Evolutionary conservation across 2,329 filamentous ascomycete genomes (phyloP), one percentile per base, ranked within the genome.

Genomic region (Hymenoscyphus infarciens): DNA sequence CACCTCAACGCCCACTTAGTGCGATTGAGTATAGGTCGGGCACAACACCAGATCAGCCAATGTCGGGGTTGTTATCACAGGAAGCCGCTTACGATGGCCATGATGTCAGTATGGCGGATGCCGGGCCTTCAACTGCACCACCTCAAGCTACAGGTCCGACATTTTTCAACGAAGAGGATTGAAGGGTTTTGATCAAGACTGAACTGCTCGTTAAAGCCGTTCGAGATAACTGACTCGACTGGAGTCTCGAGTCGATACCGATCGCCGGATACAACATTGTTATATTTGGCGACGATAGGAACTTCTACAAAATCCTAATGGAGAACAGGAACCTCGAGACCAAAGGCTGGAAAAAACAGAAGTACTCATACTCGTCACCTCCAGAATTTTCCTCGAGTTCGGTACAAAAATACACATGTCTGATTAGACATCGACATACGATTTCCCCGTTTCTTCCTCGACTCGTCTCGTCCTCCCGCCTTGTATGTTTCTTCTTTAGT

Each of bases 131-230:
- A 2, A 74, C 72, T 3, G 72, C 71, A 19, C 71, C 72, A 10
- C 64, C 70, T 15, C 64, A 68, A 19, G 65, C 66, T 27, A 71
- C 68, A 5, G 69, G 70, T 3, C 69, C 67, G 13, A 73, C 70
- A 1, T 73, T 73, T 61, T 73, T 73, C 61, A 69, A 73, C 53
- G 71, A 73, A 49, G 70, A 73, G 61, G 66, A 69, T 42, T 67
- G 62, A 67, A 42, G 38, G 13, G 16, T 27, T 56, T 25, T n/a
- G 38, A 15, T 25, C 6, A 22, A 29, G 4, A 15, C 1, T 60
- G 27, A 19, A 25, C 0, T 49, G 42, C 42, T 49, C 25, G 11
- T 25, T 22, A 49, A 42, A 49, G 8, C 42, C 10, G 42, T 49
- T 22, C 19, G 19, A 22, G 25, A 49, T 49, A 49, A 49, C 7